Conservation (phyloP, 305 asterid genomes). For the Fraxinus xanthoxyloides region DNA sequence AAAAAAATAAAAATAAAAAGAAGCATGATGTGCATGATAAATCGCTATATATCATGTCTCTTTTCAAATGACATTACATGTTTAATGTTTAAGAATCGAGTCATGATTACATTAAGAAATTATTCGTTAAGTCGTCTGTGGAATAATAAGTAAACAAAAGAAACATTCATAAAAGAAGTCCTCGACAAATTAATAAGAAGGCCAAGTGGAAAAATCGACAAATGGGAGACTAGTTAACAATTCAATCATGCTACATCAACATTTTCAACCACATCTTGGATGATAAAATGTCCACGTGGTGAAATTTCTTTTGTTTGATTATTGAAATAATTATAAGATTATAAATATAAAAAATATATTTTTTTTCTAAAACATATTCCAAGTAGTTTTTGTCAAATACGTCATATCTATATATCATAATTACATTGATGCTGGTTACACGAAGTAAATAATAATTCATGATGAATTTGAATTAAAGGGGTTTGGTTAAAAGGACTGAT, state of each 20-base stretch:
- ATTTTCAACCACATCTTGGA: no score
- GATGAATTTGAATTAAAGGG: background rate
- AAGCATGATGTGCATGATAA: no score
- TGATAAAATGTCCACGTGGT: no score
- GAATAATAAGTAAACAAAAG: no score
- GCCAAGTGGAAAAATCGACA: background rate
- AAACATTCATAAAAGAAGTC: no score
- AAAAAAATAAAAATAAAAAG: no score
- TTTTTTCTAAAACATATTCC: background rate
- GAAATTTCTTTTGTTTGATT: background rate
- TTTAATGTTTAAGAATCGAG: no score
- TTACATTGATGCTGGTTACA: background rate
- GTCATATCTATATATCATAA: background rate
- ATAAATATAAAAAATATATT: background rate
- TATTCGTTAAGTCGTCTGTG: no score
- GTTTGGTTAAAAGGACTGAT: background rate
- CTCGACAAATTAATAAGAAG: background rate
- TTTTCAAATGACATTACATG: no score
- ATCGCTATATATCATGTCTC: no score
- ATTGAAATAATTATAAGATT: background rate
- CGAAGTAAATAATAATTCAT: background rate
- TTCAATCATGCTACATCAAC: no score
- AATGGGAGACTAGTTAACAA: background rate
- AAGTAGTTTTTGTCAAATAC: background rate
- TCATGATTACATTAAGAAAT: no score